Conservation (phyloP, 257 asterid species). For the Solanum microdontum region DNA sequence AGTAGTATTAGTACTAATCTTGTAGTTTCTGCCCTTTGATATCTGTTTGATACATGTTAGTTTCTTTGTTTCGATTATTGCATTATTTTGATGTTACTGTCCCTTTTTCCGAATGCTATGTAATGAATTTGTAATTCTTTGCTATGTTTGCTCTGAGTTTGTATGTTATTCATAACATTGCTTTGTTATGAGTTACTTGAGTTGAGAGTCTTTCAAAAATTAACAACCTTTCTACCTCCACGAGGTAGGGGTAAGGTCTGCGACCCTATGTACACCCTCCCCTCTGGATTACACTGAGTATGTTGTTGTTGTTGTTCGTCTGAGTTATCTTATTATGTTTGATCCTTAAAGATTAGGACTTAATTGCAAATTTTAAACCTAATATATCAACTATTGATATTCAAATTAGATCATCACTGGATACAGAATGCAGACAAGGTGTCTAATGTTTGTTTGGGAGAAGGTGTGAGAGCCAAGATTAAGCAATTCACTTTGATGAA, state of each 20-base stretch:
- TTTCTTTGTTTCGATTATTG: background rate
- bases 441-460: slow-evolving; percentile 57
- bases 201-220: background rate
- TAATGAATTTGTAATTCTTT: background rate
- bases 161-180: background rate
- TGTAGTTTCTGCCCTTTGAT: background rate
- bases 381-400: background rate
- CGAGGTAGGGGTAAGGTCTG: background rate
- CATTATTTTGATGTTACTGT: background rate
- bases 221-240: background rate
- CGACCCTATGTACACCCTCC: background rate
- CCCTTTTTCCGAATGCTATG: background rate
- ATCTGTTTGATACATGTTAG: background rate
- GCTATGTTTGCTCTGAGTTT: background rate
- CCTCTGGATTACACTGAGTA: background rate
- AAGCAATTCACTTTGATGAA: slow-evolving; percentile 86
- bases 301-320: background rate
- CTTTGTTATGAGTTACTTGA: background rate
- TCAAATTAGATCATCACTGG: slow-evolving; percentile 42
- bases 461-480: slow-evolving; percentile 55
- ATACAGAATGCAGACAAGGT: slow-evolving; percentile 60
- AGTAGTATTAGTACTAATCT: background rate
- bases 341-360: background rate
- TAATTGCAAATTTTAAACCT: background rate
- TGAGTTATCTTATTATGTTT: background rate